Evolutionary conservation across 768 basidiomycete genomes (phyloP), one percentile per base, ranked within the genome.

Genomic region (Saitozyma podzolica): DNA sequence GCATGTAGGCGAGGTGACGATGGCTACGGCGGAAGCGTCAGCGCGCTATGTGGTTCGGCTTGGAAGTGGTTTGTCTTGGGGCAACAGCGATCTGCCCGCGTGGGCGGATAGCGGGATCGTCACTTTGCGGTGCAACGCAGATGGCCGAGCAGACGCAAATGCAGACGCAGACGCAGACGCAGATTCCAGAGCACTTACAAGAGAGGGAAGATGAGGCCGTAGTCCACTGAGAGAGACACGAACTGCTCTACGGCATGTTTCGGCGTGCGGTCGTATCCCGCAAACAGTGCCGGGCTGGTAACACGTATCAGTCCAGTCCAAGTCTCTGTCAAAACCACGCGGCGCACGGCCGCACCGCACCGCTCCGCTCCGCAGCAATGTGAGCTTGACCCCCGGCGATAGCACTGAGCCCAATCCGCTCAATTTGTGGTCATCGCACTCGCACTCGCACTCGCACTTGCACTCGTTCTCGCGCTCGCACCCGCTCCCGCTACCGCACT

Each of bases 1-100:
- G 76, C 81, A 82, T 82, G 75, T 81, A 82, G 8, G 78, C 65
- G 8, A 83, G 40, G 61, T 84, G 83, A 11, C 80, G 74, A 59
- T 83, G 83, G 66, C 73, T 75, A 40, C 29, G 20, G 14, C 9
- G 20, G 50, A n/a, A 54, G 39, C 43, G 13, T 29, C 29, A 29
- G 29, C 5, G 29, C 29, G 29, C 29, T 2, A 29, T 29, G 29
- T 5, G 29, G 29, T 29, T 5, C 29, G 29, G 29, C 5, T 29
- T 2, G 29, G n/a, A n/a, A n/a, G n/a, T n/a, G n/a, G 29, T 2
- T 8, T 39, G n/a, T 50, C 3, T 4, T 29, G 29, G 29, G 29
- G 29, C 29, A 29, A 29, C 29, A 29, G 29, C 29, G 29, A 29
- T 29, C 29, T 5, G 29, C 29, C 29, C 29, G 29, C 4, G 11